Evolutionary conservation across 1,284 basidiomycete species (phyloP).

Genomic region (Cryptococcus neoformans): DNA sequence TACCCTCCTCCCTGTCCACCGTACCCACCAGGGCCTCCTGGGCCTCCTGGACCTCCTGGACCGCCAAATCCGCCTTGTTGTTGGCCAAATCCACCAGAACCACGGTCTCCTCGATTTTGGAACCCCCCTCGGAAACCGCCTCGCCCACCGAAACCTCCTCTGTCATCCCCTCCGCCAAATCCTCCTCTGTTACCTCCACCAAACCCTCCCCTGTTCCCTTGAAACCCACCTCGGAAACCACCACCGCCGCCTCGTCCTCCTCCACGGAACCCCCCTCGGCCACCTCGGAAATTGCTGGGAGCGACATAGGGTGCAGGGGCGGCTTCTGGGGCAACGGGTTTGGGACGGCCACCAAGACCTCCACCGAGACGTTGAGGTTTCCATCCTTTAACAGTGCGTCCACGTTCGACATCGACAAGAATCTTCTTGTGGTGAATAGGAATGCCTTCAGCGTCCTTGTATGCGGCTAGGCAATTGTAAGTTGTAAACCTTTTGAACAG

Average conservation of each 20-base stretch:
- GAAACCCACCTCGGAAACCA: slow-evolving; percentile 24
- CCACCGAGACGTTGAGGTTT: slow-evolving; percentile 93
- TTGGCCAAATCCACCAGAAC: slow-evolving; percentile 17
- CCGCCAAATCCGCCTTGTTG: slow-evolving; percentile 24
- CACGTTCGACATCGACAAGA: slow-evolving; percentile 96
- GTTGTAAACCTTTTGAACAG: neutral
- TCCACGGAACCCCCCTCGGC: slow-evolving; percentile 10
- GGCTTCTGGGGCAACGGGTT: slow-evolving; percentile 63
- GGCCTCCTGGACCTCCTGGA: slow-evolving; percentile 13
- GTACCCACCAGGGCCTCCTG: slow-evolving; percentile 13
- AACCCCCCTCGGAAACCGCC: slow-evolving; percentile 5
- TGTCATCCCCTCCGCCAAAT: slow-evolving; percentile 18
- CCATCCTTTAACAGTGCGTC: slow-evolving; percentile 97
- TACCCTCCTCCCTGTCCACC: neutral
- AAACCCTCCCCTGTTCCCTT: slow-evolving; percentile 33
- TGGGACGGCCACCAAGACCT: slow-evolving; percentile 91
- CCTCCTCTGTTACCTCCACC: slow-evolving; percentile 28
- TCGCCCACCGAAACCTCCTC: slow-evolving; percentile 20
- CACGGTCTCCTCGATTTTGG: slow-evolving; percentile 4
- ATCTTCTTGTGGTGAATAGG: slow-evolving; percentile 93
- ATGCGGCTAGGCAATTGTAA: slow-evolving; percentile 65
- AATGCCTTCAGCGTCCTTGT: slow-evolving; percentile 98
- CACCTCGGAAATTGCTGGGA: slow-evolving; percentile 8
- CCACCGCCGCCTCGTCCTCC: slow-evolving; percentile 43
- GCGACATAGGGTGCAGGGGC: slow-evolving; percentile 22